Conservation (phyloP, 2,329 filamentous ascomycete genomes). For the Penicillium carneum region DNA sequence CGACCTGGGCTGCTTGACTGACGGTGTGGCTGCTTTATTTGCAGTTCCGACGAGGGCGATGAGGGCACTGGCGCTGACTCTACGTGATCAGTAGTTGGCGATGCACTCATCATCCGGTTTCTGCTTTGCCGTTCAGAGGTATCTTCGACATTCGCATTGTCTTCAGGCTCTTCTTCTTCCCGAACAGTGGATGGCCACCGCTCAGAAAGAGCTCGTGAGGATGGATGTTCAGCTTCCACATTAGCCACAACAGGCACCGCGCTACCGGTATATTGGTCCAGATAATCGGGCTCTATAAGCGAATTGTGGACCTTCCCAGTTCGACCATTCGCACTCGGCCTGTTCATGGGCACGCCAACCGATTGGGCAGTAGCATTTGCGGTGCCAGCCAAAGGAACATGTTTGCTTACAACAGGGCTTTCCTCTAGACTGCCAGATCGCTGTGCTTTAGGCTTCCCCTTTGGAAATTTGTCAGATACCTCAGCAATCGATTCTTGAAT, state of each 20-base stretch:
- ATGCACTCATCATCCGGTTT: conserved; percentile 17
- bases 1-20: conserved; percentile 59
- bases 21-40: conserved; percentile 31
- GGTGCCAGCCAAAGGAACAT: conserved; percentile 37
- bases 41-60: conserved; percentile 27
- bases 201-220: conserved; percentile 26
- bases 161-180: conserved; percentile 23
- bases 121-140: conserved; percentile 5
- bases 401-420: conserved; percentile 37
- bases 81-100: conserved; percentile 21
- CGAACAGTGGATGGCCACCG: conserved; percentile 22
- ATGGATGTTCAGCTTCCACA: conserved; percentile 17
- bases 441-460: conserved; percentile 34
- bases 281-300: background rate
- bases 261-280: conserved; percentile 8
- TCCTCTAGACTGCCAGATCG: conserved; percentile 38
- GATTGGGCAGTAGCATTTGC: conserved; percentile 44
- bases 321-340: conserved; percentile 19
- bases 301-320: conserved; percentile 13
- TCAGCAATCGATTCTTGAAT: conserved; percentile 37
- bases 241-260: background rate
- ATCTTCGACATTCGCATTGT: background rate
- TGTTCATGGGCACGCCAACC: conserved; percentile 30
- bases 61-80: conserved; percentile 32
- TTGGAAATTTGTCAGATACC: conserved; percentile 39